Evolutionary conservation across 148 eudicot genomes (phyloP), one percentile per base, ranked within the genome.

Genomic region (Chenopodium formosanum): DNA sequence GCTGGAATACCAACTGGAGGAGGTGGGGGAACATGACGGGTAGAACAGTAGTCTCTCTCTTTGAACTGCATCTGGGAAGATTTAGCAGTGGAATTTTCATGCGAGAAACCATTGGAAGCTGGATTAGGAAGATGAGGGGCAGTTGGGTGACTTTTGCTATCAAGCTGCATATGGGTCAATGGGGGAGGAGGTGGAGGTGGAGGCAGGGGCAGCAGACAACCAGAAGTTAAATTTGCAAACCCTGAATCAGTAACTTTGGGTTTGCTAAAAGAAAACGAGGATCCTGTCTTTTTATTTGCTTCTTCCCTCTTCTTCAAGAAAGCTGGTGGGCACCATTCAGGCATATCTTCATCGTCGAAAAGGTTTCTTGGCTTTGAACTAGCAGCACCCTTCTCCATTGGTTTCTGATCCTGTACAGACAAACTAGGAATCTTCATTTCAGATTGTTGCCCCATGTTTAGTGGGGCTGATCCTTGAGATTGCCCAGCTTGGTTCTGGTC

Each of bases 301-400:
- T 85, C 71, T 65, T 78, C 86, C 74, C 40, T 80, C n/a, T 73
- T 81, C 34, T 73, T 84, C 77, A 73, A 27, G 52, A 78, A 79
- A 78, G 75, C 85, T 16, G 97, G 91, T 13, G 97, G 97, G 60
- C 87, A 79, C 97, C 97, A 93, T 79, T 93, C 97, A 5, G 97
- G 97, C 89, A 93, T 93, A 83, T 93, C 97, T 63, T 93, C 94
- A 83, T 89, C 91, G 69, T 91, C 91, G 82, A 89, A 91, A 46
- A 87, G 80, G 73, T 76, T 84, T 37, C 56, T 70, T 31, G 85
- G 72, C 40, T 79, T 84, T 23, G 14, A 8, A 63, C 25, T 13
- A 53, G 58, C 69, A 29, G 46, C 53, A 44, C 56, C 31, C 31
- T 79, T 68, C 7, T 64, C 76, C 3, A 58, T 50, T 20, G 66